These are phyloP conservation scores for Lentinus brumalis DNA, from an alignment of 768 basidiomycete genomes.

Conservation along the genomic window DNA sequence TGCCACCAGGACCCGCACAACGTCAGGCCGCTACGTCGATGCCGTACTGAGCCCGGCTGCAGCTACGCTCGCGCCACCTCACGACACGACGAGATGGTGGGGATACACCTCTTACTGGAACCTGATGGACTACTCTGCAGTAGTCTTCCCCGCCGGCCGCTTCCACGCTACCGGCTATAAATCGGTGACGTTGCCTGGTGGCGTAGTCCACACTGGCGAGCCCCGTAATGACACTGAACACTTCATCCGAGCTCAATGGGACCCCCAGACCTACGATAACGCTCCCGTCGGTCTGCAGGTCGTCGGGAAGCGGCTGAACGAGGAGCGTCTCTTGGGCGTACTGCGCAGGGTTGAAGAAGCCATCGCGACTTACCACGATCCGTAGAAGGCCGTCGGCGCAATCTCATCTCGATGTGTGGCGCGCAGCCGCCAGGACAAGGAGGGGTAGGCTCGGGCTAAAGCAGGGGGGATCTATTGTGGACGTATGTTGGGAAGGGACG, in stretches of 20 bases:
- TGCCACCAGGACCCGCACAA: constrained; percentile 36
- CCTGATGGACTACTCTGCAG: constrained; percentile 49
- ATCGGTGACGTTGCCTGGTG: constrained; percentile 13
- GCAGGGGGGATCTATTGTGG: not conserved
- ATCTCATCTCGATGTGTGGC: not conserved
- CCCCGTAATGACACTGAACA: constrained; percentile 41
- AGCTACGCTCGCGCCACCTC: constrained; percentile 50
- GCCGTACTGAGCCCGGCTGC: constrained; percentile 49
- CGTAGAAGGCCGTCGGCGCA: not conserved
- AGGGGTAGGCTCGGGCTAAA: not conserved
- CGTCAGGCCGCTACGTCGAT: constrained; percentile 49
- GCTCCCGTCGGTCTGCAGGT: constrained; percentile 51
- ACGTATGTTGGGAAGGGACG: not conserved
- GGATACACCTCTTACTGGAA: constrained; percentile 57
- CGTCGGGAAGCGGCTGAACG: constrained; percentile 51
- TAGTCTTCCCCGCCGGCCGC: constrained; percentile 49
- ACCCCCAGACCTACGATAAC: constrained; percentile 43
- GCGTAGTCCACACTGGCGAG: constrained; percentile 5
- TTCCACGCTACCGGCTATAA: constrained; percentile 30
- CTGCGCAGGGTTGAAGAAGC: constrained; percentile 42
- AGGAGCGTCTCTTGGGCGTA: constrained; percentile 50
- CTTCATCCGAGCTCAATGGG: constrained; percentile 42
- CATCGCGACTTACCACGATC: constrained; percentile 14
- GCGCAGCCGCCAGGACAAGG: not conserved
- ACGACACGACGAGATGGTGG: constrained; percentile 51